Base-by-base conservation (phyloP, 192 early-diverging fungal species). In the Dissophora globulifera region DNA sequence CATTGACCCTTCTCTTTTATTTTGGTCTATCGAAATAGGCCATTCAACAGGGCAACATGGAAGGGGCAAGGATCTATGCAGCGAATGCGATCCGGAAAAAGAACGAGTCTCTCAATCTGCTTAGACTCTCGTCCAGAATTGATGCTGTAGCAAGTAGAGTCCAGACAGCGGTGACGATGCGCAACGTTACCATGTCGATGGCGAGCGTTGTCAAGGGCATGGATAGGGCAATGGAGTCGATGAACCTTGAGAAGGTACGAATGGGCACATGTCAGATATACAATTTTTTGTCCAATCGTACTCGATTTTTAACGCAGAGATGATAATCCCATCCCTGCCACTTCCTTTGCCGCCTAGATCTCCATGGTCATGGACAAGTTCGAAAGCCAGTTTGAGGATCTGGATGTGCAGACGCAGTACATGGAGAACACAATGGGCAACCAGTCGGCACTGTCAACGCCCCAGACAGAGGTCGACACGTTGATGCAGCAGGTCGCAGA, bases 321-420 rank as follows among this genome's bases (percentile, higher is more conserved):
- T n/a, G n/a, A n/a, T n/a, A n/a, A n/a, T 22, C 13, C 11, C 22
- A 19, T 23, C 15, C 35, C 4, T 17, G 11, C 1, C n/a, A 0
- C 40, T 33, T 4, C 12, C 3, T 30, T 47, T 26, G 11, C 17
- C 41, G 1, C 5, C 20, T 60, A 95, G 90, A 97, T 99, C 46
- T 94, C 95, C 2, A 81, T 90, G 87, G 91, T 97, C n/a, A 99
- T 99, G 96, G 98, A 98, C 82, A 95, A 92, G 68, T 98, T 99
- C 67, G 96, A 99, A 76, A 81, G 80, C 11, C 96, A 97, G 81
- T 96, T 97, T 78, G 98, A 99, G 67, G 93, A 99, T 79, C 78
- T 99, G 35, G 96, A 99, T 81, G 94, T 99, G 40, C 95, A 98
- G 81, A 95, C 98, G 11, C 85, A 91, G 66, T 97, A 96, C 81